Evolutionary conservation across 2,329 filamentous ascomycete genomes (phyloP).

Genomic region (Clarireedia monteithiana): DNA sequence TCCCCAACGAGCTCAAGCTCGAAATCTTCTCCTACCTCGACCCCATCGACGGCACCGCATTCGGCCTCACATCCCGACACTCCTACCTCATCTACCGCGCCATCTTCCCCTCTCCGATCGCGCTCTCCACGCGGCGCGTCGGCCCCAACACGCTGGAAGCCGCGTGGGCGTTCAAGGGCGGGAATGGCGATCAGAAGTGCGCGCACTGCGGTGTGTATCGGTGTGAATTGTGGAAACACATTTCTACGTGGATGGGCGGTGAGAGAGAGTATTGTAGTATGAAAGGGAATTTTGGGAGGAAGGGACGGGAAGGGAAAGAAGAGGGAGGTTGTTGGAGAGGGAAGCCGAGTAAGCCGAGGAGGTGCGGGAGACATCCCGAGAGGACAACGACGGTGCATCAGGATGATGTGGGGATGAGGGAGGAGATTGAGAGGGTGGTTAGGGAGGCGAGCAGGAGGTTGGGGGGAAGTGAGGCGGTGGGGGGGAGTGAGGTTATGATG

Average conservation of each 20-base stretch:
- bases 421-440: slow-evolving; percentile 4
- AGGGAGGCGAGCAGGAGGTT: not conserved
- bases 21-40: slow-evolving; percentile 55
- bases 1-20: slow-evolving; percentile 53
- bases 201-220: slow-evolving; percentile 53
- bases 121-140: slow-evolving; percentile 46
- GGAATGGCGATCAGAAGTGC: slow-evolving; percentile 40
- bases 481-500: not conserved
- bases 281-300: slow-evolving; percentile 46
- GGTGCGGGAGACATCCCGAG: slow-evolving; percentile 47
- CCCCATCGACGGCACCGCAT: slow-evolving; percentile 55
- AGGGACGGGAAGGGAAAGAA: slow-evolving; percentile 35
- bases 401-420: slow-evolving; percentile 11
- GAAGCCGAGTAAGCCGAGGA: slow-evolving; percentile 49
- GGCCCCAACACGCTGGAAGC: slow-evolving; percentile 58
- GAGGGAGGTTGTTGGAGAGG: slow-evolving; percentile 50
- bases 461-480: not conserved
- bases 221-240: slow-evolving; percentile 56
- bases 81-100: slow-evolving; percentile 52
- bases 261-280: slow-evolving; percentile 50
- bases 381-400: slow-evolving; percentile 23
- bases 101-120: slow-evolving; percentile 45
- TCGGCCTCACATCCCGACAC: slow-evolving; percentile 50
- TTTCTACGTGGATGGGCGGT: slow-evolving; percentile 49
- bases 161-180: slow-evolving; percentile 54